phyloP scores from a whole-genome alignment of 169 alveolate genomes.

The Cyclospora cayetanensis region DNA sequence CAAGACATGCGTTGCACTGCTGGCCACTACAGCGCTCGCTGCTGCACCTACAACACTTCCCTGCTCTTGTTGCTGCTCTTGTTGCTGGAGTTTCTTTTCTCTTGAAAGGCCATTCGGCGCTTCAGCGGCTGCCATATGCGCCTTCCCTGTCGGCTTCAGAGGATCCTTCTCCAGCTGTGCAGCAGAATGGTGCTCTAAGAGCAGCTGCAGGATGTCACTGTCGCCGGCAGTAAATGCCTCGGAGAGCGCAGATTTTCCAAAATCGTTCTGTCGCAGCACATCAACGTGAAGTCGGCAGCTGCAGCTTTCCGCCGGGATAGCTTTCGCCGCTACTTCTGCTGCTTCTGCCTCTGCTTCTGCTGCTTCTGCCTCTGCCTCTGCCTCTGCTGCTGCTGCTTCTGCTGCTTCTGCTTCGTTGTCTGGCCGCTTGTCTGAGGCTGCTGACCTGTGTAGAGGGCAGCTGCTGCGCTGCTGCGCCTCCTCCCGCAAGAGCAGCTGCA shows the following conservation, averaged over 20 bases:
- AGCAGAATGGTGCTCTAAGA: constrained; percentile 16
- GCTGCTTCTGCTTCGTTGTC: too few species aligned
- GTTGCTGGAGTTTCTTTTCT: background rate
- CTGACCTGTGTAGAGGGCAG: background rate
- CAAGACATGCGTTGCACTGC: too few species aligned
- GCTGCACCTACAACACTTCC: background rate
- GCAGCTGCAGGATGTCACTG: constrained; percentile 18
- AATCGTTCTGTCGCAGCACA: background rate
- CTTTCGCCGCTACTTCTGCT: background rate
- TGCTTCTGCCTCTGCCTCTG: too few species aligned
- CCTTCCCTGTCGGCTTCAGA: background rate
- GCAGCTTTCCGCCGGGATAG: background rate
- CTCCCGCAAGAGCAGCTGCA: background rate
- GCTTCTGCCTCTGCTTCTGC: background rate
- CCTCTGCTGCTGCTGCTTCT: too few species aligned
- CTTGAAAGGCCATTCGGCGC: too few species aligned
- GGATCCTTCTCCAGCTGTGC: background rate
- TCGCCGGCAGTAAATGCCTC: background rate
- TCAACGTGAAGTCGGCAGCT: background rate
- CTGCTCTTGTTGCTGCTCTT: background rate
- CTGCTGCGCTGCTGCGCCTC: background rate
- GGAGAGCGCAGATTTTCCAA: background rate
- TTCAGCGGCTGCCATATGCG: background rate
- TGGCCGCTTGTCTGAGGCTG: background rate
- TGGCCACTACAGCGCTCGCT: too few species aligned